Evolutionary conservation across 768 basidiomycete species (phyloP).

Genomic region (Amanita phalloides): DNA sequence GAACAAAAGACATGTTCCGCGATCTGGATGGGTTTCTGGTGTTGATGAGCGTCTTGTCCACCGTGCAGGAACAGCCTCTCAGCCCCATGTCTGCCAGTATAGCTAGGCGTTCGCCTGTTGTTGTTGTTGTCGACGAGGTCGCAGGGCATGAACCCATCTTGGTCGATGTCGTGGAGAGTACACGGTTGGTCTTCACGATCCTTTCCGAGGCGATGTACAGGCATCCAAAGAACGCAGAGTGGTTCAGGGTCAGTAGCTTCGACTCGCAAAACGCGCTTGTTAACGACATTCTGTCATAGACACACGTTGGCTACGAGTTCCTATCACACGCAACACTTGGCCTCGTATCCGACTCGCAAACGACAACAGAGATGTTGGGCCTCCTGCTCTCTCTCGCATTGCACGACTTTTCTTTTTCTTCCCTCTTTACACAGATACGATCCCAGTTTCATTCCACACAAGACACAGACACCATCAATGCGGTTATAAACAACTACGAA

Average conservation of each 20-base stretch:
- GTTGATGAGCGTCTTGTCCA: constrained; percentile 63
- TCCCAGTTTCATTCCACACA: constrained; percentile 11
- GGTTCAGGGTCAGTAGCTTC: constrained; percentile 48
- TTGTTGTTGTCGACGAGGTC: constrained; percentile 17
- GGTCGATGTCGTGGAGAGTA: constrained; percentile 35
- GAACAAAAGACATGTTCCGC: constrained; percentile 67
- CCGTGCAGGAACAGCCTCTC: constrained; percentile 25
- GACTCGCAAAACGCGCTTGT: not conserved
- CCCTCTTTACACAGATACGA: constrained; percentile 39
- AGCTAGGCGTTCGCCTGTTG: not conserved
- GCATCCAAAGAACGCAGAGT: constrained; percentile 43
- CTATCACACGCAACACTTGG: constrained; percentile 48
- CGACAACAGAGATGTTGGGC: constrained; percentile 48
- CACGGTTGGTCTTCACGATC: constrained; percentile 53
- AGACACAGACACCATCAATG: constrained; percentile 26
- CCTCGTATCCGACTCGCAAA: constrained; percentile 35
- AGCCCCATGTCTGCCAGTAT: constrained; percentile 9
- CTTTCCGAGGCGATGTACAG: constrained; percentile 52
- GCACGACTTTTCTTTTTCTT: constrained; percentile 48
- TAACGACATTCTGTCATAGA: constrained; percentile 19
- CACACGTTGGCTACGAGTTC: constrained; percentile 52
- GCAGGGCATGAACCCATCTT: constrained; percentile 17
- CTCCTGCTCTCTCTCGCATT: constrained; percentile 60
- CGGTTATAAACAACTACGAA: constrained; percentile 29
- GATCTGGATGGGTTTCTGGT: constrained; percentile 76